These are phyloP conservation scores for Rossbeevera mucosa DNA, from an alignment of 768 basidiomycete genomes.

Conservation along the genomic window DNA sequence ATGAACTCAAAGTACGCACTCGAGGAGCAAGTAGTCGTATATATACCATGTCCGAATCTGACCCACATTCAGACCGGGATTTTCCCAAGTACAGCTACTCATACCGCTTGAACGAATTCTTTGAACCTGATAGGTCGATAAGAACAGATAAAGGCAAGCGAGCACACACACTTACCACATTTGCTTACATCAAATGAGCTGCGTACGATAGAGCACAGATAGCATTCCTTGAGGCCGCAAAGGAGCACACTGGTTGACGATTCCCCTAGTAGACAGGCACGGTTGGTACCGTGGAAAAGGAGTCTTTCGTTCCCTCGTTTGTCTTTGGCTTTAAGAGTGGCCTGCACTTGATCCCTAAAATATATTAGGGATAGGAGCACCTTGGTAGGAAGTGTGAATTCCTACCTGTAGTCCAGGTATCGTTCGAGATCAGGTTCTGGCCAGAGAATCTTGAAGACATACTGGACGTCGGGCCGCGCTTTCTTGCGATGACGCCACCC, in stretches of 20 bases:
- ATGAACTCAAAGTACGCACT: conserved; percentile 37
- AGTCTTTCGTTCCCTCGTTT: conserved; percentile 49
- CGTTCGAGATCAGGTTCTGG: conserved; percentile 40
- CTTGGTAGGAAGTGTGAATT: conserved; percentile 15
- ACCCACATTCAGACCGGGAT: not conserved
- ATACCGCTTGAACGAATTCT: conserved; percentile 52
- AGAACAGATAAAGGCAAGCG: conserved; percentile 3
- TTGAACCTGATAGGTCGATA: conserved; percentile 37
- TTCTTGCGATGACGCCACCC: conserved; percentile 58
- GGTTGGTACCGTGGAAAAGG: conserved; percentile 65
- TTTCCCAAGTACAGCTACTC: not conserved
- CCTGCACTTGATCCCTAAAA: conserved; percentile 26
- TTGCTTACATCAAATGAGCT: conserved; percentile 56
- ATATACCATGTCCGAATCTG: conserved; percentile 69
- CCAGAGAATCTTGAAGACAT: conserved; percentile 49
- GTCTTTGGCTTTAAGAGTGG: conserved; percentile 21
- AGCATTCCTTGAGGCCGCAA: conserved; percentile 48
- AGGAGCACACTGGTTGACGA: conserved; percentile 41
- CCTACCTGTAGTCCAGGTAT: conserved; percentile 46
- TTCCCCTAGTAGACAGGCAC: conserved; percentile 56
- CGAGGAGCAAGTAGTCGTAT: conserved; percentile 61
- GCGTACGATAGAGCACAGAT: conserved; percentile 53
- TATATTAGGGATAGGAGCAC: conserved; percentile 6
- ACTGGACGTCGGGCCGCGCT: conserved; percentile 42
- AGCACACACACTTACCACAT: conserved; percentile 43